Evolutionary conservation across 345 rosid genomes (phyloP).

Genomic region (Euphorbia lathyris): DNA sequence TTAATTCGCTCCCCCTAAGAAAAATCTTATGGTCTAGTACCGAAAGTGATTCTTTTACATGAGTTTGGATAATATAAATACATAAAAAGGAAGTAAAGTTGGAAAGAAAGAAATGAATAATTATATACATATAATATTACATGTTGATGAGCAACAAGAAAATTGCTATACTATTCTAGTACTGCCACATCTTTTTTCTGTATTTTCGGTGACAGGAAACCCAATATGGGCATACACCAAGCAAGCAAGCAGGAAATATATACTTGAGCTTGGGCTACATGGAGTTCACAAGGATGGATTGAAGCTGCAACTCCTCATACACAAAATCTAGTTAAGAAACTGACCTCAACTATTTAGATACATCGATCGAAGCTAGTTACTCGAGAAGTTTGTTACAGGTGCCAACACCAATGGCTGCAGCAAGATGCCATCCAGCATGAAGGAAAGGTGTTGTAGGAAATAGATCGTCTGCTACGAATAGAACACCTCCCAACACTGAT

Average conservation of each 20-base stretch:
- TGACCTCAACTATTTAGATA: conserved; percentile 2
- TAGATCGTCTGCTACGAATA: conserved; percentile 86
- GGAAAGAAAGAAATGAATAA: neutral
- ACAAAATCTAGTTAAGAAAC: neutral
- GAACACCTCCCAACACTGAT: conserved; percentile 70
- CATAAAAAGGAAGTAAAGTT: neutral
- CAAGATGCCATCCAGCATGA: conserved; percentile 97
- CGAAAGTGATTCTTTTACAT: no score
- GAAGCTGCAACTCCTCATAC: neutral
- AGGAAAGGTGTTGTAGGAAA: conserved; percentile 71
- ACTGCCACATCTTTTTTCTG: neutral
- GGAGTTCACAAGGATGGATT: no score
- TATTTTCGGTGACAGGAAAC: neutral
- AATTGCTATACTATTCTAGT: conserved; percentile 4
- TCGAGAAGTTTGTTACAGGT: conserved; percentile 91
- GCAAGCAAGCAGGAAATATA: neutral
- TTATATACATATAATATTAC: conserved; percentile 3
- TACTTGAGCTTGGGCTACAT: neutral
- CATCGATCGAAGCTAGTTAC: conserved; percentile 27
- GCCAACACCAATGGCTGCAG: conserved; percentile 90
- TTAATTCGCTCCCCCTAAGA: no score
- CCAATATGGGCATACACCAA: neutral
- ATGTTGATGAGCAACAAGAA: neutral
- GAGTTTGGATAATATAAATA: no score
- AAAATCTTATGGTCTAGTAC: no score